These are phyloP conservation scores for Helianthus tuberosus DNA, from an alignment of 129 eudicot species.

Conservation along the genomic window DNA sequence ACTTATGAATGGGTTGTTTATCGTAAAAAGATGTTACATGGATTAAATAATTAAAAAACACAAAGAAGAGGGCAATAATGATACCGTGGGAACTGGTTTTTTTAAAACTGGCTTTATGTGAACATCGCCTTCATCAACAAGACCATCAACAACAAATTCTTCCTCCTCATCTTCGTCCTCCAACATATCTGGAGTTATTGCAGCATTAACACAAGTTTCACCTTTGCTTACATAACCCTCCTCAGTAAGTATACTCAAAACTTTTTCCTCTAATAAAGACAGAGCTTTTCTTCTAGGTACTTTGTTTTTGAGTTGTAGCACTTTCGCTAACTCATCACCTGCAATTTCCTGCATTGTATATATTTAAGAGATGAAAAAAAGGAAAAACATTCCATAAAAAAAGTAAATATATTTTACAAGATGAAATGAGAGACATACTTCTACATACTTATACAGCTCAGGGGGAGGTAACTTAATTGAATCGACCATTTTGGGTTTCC, in stretches of 20 bases:
- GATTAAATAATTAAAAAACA: background rate
- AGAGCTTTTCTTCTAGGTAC: conserved; percentile 94
- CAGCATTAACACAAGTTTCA: conserved; percentile 55
- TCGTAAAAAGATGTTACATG: background rate
- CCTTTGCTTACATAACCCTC: conserved; percentile 82
- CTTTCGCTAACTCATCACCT: conserved; percentile 79
- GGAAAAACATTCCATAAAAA: background rate
- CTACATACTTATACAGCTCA: conserved; percentile 83
- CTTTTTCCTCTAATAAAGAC: conserved; percentile 76
- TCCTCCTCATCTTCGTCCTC: conserved; percentile 98
- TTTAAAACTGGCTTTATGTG: conserved; percentile 82
- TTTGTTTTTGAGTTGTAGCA: conserved; percentile 80
- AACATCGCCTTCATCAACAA: conserved; percentile 97
- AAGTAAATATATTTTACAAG: background rate
- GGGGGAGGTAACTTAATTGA: conserved; percentile 91
- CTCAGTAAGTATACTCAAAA: conserved; percentile 75
- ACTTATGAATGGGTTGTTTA: background rate
- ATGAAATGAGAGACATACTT: conserved; percentile 57
- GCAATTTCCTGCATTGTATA: conserved; percentile 70
- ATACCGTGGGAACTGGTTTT: conserved; percentile 73
- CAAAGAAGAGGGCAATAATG: conserved; percentile 17
- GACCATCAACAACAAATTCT: conserved; percentile 94
- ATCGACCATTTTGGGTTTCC: conserved; percentile 95
- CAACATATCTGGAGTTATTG: conserved; percentile 57
- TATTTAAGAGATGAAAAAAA: conserved; percentile 17